Conservation (phyloP, 768 basidiomycete genomes). For the Trametes maxima region DNA sequence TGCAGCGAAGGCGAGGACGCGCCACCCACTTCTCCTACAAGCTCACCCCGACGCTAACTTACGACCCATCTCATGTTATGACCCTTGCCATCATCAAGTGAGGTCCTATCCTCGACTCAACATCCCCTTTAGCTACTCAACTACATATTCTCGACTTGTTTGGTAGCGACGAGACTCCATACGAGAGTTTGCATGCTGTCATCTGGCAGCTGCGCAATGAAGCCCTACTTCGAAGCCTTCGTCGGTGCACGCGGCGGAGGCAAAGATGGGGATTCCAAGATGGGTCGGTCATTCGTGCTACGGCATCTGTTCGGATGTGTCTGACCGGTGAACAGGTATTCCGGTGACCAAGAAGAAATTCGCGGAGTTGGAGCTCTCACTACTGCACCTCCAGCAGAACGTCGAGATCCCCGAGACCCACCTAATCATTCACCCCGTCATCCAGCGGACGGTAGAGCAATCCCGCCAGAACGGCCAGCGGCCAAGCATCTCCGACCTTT, state of each 20-base stretch:
- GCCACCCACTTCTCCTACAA: slow-evolving; percentile 64
- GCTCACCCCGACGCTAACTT: slow-evolving; percentile 72
- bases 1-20: slow-evolving; percentile 55
- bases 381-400: slow-evolving; percentile 96
- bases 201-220: slow-evolving; percentile 95
- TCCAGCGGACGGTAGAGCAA: slow-evolving; percentile 85
- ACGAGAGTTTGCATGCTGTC: slow-evolving; percentile 93
- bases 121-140: slow-evolving; percentile 79
- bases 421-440: slow-evolving; percentile 86
- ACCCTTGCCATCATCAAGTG: slow-evolving; percentile 97
- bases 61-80: slow-evolving; percentile 77
- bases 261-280: slow-evolving; percentile 80
- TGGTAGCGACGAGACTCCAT: slow-evolving; percentile 86
- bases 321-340: slow-evolving; percentile 54
- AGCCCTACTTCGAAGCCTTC: slow-evolving; percentile 98
- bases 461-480: slow-evolving; percentile 56
- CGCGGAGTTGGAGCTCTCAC: slow-evolving; percentile 92
- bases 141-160: slow-evolving; percentile 93
- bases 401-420: slow-evolving; percentile 98
- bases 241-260: slow-evolving; percentile 79
- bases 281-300: slow-evolving; percentile 53
- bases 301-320: not conserved
- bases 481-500: slow-evolving; percentile 77
- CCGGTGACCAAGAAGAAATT: slow-evolving; percentile 99
- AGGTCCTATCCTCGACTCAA: slow-evolving; percentile 75